These are phyloP conservation scores for Dryas alaskensis DNA, from an alignment of 306 rosid genomes.

Conservation along the genomic window DNA sequence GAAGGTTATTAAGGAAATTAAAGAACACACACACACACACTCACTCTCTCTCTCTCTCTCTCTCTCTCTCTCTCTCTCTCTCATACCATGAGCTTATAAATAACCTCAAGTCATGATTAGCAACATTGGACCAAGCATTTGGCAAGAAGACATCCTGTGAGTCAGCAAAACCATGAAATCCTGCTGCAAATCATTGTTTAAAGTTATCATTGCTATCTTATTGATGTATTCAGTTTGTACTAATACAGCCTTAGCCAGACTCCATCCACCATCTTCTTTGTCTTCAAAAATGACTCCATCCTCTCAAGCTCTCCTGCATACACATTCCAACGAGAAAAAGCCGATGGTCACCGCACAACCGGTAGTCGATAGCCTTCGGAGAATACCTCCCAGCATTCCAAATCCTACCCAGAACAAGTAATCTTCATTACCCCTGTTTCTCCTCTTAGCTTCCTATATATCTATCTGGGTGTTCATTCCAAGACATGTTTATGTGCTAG, in stretches of 20 bases:
- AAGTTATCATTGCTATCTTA: conserved; percentile 37
- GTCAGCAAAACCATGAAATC: conserved; percentile 61
- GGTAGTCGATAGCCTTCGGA: conserved; percentile 48
- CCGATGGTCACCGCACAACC: conserved; percentile 24
- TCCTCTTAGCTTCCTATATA: conserved; percentile 18
- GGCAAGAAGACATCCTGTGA: conserved; percentile 42
- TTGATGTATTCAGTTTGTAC: conserved; percentile 38
- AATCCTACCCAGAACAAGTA: conserved; percentile 91
- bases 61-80: not conserved
- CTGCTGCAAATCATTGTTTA: conserved; percentile 40
- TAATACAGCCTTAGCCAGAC: conserved; percentile 46
- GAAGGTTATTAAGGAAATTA: not conserved
- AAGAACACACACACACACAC: too few species aligned
- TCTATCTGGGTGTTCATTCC: conserved; percentile 20
- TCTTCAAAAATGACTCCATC: conserved; percentile 29
- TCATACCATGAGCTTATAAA: conserved; percentile 23
- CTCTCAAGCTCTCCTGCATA: conserved; percentile 25
- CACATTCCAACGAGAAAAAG: conserved; percentile 15
- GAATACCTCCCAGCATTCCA: conserved; percentile 72
- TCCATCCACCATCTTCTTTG: conserved; percentile 33
- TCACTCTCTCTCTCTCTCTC: not conserved
- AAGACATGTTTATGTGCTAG: conserved; percentile 33
- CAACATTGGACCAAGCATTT: conserved; percentile 40
- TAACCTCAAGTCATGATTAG: conserved; percentile 32
- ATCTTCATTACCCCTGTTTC: conserved; percentile 9